phyloP scores from a whole-genome alignment of 768 basidiomycete species.

The Hygrocybe coccinea region DNA sequence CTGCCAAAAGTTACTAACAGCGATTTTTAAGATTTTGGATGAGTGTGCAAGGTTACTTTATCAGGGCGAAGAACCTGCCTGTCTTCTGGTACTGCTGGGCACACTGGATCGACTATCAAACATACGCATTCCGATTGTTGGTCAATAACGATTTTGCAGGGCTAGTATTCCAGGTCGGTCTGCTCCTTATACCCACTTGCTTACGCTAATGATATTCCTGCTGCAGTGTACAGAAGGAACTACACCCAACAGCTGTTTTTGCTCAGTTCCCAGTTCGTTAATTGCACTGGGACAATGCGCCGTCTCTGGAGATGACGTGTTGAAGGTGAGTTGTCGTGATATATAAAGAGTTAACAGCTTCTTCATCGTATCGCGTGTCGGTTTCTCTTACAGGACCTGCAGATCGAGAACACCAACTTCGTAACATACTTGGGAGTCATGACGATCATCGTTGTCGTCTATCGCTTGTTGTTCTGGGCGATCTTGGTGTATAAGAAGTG shows the following conservation, averaged over 20 bases:
- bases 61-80: slow-evolving; percentile 49
- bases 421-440: not conserved
- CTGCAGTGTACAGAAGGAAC: not conserved
- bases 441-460: not conserved
- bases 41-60: slow-evolving; percentile 49
- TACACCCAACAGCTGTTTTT: slow-evolving; percentile 28
- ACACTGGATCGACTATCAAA: slow-evolving; percentile 54
- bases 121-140: slow-evolving; percentile 38
- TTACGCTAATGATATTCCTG: not conserved
- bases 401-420: not conserved
- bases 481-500: slow-evolving; percentile 5
- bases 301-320: slow-evolving; percentile 47
- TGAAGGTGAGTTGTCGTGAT: slow-evolving; percentile 18
- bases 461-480: not conserved
- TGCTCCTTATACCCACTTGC: not conserved
- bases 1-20: slow-evolving; percentile 4
- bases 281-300: slow-evolving; percentile 40
- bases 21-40: slow-evolving; percentile 37
- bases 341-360: not conserved
- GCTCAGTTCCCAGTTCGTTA: slow-evolving; percentile 44
- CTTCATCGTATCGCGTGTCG: not conserved
- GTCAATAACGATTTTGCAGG: slow-evolving; percentile 46
- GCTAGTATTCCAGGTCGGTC: slow-evolving; percentile 30
- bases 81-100: slow-evolving; percentile 56
- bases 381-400: not conserved